These are phyloP conservation scores for Trypanosoma theileri DNA, from an alignment of 208 protist species.

Conservation along the genomic window DNA sequence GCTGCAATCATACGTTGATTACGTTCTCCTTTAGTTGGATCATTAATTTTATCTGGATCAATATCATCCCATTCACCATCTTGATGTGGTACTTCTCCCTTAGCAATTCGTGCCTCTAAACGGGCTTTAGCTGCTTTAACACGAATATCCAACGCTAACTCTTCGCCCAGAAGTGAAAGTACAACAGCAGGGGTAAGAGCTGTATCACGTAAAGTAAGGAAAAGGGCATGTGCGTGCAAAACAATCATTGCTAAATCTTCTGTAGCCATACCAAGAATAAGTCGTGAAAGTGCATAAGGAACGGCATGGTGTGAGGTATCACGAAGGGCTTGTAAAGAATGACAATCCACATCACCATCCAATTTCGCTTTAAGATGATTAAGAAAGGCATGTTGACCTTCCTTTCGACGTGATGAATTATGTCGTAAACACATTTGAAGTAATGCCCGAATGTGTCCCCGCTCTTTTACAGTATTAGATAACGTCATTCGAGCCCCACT, in stretches of 20 bases:
- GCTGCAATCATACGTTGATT: slow-evolving; percentile 82
- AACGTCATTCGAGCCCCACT: slow-evolving; percentile 54
- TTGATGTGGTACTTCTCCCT: slow-evolving; percentile 18
- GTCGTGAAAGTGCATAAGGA: slow-evolving; percentile 70
- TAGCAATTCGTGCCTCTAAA: slow-evolving; percentile 30
- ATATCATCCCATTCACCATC: slow-evolving; percentile 55
- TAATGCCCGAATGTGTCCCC: slow-evolving; percentile 76
- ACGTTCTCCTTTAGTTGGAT: slow-evolving; percentile 85
- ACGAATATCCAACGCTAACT: slow-evolving; percentile 62
- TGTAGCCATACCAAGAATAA: slow-evolving; percentile 85
- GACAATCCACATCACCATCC: slow-evolving; percentile 59
- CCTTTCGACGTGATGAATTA: slow-evolving; percentile 67
- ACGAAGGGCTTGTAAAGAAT: slow-evolving; percentile 62
- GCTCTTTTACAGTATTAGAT: slow-evolving; percentile 71
- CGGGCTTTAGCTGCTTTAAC: slow-evolving; percentile 67
- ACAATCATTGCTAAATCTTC: slow-evolving; percentile 79
- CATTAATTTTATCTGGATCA: slow-evolving; percentile 85
- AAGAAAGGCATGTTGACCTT: slow-evolving; percentile 82
- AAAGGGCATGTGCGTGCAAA: slow-evolving; percentile 75
- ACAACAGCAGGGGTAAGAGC: slow-evolving; percentile 51
- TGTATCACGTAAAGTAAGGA: slow-evolving; percentile 60
- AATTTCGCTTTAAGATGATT: slow-evolving; percentile 78
- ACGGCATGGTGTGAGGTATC: slow-evolving; percentile 80
- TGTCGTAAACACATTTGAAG: slow-evolving; percentile 86
- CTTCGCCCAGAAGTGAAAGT: slow-evolving; percentile 72